These are phyloP conservation scores for Leavenworthia alabamica DNA, from an alignment of 345 rosid genomes.

Conservation along the genomic window DNA sequence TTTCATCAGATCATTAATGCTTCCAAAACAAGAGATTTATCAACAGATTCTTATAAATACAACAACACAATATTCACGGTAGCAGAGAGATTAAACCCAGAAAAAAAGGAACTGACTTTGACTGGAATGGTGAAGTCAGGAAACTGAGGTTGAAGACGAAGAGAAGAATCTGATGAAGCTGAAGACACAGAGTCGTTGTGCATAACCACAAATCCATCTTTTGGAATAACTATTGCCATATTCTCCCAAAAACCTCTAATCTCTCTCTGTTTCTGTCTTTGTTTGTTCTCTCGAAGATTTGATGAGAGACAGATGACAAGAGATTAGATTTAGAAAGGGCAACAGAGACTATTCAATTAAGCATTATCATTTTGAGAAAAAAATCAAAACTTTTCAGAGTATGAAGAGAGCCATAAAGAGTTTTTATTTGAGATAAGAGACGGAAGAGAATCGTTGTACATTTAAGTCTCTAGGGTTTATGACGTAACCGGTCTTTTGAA, in stretches of 20 bases:
- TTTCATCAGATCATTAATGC: not conserved
- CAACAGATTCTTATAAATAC: not conserved
- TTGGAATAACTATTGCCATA: slow-evolving; percentile 61
- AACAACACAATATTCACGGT: not conserved
- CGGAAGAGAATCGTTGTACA: not conserved
- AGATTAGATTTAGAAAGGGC: slow-evolving; percentile 26
- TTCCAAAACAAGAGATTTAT: not conserved
- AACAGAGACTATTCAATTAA: slow-evolving; percentile 22
- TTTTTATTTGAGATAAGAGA: not conserved
- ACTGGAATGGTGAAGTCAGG: slow-evolving; percentile 53
- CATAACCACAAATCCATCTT: slow-evolving; percentile 47
- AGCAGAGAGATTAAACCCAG: not conserved
- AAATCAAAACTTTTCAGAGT: slow-evolving; percentile 10
- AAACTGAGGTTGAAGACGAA: slow-evolving; percentile 50
- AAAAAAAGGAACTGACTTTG: slow-evolving; percentile 33
- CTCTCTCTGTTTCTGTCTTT: slow-evolving; percentile 7
- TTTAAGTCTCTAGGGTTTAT: slow-evolving; percentile 31
- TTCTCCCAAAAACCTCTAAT: slow-evolving; percentile 37
- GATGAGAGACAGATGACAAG: slow-evolving; percentile 13
- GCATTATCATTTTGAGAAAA: not conserved
- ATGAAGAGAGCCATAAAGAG: not conserved
- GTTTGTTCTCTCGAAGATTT: slow-evolving; percentile 12
- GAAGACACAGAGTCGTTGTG: slow-evolving; percentile 43
- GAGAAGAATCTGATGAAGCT: slow-evolving; percentile 32
- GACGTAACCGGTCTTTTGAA: too few species aligned